These are phyloP conservation scores for Penicillium cosmopolitanum DNA, from an alignment of 495 filamentous ascomycete genomes.

Conservation along the genomic window DNA sequence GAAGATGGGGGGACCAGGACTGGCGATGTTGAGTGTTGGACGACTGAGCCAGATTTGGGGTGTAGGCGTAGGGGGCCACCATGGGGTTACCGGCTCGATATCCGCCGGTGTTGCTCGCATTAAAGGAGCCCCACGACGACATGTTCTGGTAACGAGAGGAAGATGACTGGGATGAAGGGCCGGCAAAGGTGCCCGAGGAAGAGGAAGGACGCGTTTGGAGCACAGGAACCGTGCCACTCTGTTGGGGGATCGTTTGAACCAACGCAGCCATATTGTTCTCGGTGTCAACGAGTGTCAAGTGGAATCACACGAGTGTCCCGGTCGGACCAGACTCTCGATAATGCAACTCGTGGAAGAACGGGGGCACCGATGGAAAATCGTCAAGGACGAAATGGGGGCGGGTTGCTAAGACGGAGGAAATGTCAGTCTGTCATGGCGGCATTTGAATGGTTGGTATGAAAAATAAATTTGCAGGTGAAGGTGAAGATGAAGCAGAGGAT, in stretches of 20 bases:
- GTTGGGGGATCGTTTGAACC: constrained; percentile 86
- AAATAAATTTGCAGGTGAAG: neutral
- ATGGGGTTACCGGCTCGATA: constrained; percentile 72
- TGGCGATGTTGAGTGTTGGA: constrained; percentile 59
- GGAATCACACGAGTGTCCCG: constrained; percentile 23
- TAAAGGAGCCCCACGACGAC: constrained; percentile 68
- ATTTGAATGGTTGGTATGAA: neutral
- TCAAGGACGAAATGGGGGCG: neutral
- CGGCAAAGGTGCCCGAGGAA: constrained; percentile 57
- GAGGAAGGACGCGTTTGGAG: constrained; percentile 80
- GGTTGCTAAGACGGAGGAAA: constrained; percentile 12
- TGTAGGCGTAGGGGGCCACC: constrained; percentile 85
- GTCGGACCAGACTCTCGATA: constrained; percentile 27
- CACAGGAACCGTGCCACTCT: constrained; percentile 78
- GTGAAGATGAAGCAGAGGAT: neutral
- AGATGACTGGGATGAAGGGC: constrained; percentile 48
- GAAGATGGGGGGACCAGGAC: constrained; percentile 61
- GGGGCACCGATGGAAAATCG: neutral
- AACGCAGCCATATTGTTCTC: constrained; percentile 79
- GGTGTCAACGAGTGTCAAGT: constrained; percentile 19
- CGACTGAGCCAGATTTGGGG: constrained; percentile 65
- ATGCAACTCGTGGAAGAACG: constrained; percentile 24
- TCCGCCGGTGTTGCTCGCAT: constrained; percentile 57
- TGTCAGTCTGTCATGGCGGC: constrained; percentile 20
- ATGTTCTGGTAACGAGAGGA: constrained; percentile 55